Percentiles rank a stretch among this genome's conserved stretches.
Evolutionary conservation across 176 grass and related monocot species (phyloP).

Genomic region (Eremochloa ophiuroides): DNA sequence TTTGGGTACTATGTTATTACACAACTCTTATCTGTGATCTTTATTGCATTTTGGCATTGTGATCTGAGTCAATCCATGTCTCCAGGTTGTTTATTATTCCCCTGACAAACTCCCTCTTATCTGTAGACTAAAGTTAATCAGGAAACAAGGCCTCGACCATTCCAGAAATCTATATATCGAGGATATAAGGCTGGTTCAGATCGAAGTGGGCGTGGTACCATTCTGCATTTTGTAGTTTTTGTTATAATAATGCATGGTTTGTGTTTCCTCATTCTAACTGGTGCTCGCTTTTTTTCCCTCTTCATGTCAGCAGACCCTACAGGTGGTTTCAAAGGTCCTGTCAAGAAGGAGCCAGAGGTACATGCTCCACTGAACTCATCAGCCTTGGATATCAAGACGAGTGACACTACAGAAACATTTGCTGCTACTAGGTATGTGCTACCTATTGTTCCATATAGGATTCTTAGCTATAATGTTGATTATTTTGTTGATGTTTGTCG

Average conservation of each 20-base stretch:
- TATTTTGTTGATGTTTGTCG: neutral
- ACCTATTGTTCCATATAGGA: neutral
- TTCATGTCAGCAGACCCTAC: conserved; percentile 22
- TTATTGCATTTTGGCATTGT: neutral
- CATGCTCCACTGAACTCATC: conserved; percentile 23
- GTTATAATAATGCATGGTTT: neutral
- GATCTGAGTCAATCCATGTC: neutral
- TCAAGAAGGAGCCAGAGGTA: conserved; percentile 51
- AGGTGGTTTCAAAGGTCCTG: conserved; percentile 29
- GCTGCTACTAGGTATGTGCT: conserved; percentile 30
- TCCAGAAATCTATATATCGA: conserved; percentile 40
- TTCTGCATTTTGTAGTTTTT: conserved; percentile 7
- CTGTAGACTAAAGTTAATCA: conserved; percentile 49
- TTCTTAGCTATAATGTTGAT: neutral
- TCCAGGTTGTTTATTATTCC: neutral
- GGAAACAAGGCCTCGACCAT: conserved; percentile 46
- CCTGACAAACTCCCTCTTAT: conserved; percentile 4
- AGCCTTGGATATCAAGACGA: conserved; percentile 23
- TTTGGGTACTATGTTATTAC: neutral
- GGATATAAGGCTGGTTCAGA: conserved; percentile 46
- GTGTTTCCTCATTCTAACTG: neutral
- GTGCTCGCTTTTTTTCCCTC: neutral
- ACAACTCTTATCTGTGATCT: neutral
- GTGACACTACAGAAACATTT: conserved; percentile 33
- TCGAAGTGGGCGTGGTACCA: conserved; percentile 43